These are phyloP conservation scores for Anethum foeniculum DNA, from an alignment of 140 eudicot genomes.

Conservation along the genomic window DNA sequence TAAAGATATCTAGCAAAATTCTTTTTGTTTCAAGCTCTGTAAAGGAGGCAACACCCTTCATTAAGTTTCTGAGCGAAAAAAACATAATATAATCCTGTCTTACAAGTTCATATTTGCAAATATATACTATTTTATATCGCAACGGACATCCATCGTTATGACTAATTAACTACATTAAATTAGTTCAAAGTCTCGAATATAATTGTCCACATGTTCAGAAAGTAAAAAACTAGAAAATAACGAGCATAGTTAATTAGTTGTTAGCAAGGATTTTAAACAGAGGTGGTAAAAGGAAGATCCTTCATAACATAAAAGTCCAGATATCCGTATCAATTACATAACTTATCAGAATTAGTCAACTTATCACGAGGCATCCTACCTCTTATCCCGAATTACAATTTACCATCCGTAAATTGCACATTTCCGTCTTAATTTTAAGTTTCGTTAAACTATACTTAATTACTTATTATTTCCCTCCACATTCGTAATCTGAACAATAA, in stretches of 20 bases:
- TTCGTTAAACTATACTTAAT: no score
- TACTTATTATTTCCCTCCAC: no score
- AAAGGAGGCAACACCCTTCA: constrained; percentile 19
- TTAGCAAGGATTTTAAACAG: neutral
- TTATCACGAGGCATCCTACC: neutral
- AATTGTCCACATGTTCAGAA: neutral
- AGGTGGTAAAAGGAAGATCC: neutral
- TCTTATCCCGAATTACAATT: neutral
- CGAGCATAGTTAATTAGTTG: neutral
- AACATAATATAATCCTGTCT: neutral
- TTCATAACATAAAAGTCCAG: neutral
- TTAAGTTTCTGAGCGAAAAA: constrained; percentile 2
- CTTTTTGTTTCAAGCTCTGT: constrained; percentile 96
- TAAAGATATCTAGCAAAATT: constrained; percentile 90
- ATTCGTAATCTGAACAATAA: neutral
- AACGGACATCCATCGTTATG: neutral
- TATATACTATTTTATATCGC: neutral
- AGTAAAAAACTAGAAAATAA: neutral
- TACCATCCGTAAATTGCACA: neutral
- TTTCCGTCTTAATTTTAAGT: neutral
- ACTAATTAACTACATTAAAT: neutral
- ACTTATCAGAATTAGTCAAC: neutral
- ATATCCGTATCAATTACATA: neutral
- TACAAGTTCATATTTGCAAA: neutral
- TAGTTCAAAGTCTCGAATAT: neutral